Percentiles rank a stretch among this genome's conserved stretches.
phyloP scores from a whole-genome alignment of 768 basidiomycete species.

The Boletus eberwhitei region DNA sequence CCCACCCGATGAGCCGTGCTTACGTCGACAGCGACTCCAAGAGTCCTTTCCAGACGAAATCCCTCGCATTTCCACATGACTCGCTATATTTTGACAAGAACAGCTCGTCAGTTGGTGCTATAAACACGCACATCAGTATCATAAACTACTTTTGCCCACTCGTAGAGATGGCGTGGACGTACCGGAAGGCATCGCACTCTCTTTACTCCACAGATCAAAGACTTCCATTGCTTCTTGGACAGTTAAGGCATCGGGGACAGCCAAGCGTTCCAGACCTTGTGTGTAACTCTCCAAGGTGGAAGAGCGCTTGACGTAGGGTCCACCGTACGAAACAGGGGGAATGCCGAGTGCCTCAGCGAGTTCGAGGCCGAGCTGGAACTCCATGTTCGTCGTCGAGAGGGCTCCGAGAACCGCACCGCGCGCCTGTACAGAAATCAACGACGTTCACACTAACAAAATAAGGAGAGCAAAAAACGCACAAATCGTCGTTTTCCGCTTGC shows the following conservation, averaged over 20 bases:
- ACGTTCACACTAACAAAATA: neutral
- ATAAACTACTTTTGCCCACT: neutral
- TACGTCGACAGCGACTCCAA: conserved; percentile 32
- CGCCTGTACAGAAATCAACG: conserved; percentile 38
- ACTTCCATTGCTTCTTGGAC: conserved; percentile 68
- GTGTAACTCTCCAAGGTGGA: conserved; percentile 50
- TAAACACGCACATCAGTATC: neutral
- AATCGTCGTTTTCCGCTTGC: conserved; percentile 67
- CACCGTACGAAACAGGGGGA: conserved; percentile 37
- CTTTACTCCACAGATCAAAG: conserved; percentile 74
- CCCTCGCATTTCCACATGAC: conserved; percentile 72
- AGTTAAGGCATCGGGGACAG: conserved; percentile 56
- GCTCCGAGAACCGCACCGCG: conserved; percentile 74
- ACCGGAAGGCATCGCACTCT: conserved; percentile 53
- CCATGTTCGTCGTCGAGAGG: conserved; percentile 56
- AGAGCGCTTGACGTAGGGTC: conserved; percentile 57
- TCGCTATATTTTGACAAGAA: conserved; percentile 80
- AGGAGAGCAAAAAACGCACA: conserved; percentile 42
- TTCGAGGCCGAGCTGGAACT: conserved; percentile 57
- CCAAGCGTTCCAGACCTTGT: conserved; percentile 47
- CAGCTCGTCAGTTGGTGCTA: conserved; percentile 57
- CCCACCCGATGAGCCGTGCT: neutral
- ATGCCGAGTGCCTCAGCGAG: conserved; percentile 60
- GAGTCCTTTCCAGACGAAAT: conserved; percentile 71
- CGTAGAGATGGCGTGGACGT: conserved; percentile 12